Base-by-base conservation (phyloP, 192 early-diverging fungal species). In the Diversispora epigaea region DNA sequence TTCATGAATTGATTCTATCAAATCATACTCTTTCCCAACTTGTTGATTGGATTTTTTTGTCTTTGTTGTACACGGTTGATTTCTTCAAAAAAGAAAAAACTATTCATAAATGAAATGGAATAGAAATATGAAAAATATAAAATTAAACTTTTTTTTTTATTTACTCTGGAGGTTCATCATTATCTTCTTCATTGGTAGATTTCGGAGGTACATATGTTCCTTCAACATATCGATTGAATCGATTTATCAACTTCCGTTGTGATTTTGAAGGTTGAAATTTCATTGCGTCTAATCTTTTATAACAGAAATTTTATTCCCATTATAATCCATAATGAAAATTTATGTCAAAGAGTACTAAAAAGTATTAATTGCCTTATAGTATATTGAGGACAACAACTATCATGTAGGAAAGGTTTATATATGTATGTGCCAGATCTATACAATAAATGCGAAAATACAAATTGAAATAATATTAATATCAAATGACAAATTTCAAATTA, bases 351-450 rank as follows among this genome's bases (percentile, higher is more conserved):
- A n/a, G n/a, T n/a, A n/a, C 0, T 15, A 40, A 5, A 14, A 62
- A 2, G 17, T 14, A n/a, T 44, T 39, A 45, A 49, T 58, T 80
- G 84, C 87, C 83, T 81, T 68, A 93, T 94, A 0, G 93, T 89
- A 75, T 92, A 90, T 56, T 88, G 84, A 0, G 90, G 91, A 81
- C 91, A 93, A 75, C 91, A 94, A 49, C 88, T 91, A 14, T 81
- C 75, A 4, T 82, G 63, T 11, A 92, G 77, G 47, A 87, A 80
- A 1, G 92, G 92, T 68, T 91, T 93, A 85, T 95, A 95, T 7
- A 89, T 61, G 68, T 93, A 93, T 17, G 85, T 57, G 2, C 91
- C 92, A 50, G 86, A 88, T 54, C 86, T 32, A 32, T 32, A 32
- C 25, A 32, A 32, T 32, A 32, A 32, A 32, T 88, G 63, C 32